Evolutionary conservation across 805 yeast species (phyloP).

Genomic region (Nakazawaea molendinolei): DNA sequence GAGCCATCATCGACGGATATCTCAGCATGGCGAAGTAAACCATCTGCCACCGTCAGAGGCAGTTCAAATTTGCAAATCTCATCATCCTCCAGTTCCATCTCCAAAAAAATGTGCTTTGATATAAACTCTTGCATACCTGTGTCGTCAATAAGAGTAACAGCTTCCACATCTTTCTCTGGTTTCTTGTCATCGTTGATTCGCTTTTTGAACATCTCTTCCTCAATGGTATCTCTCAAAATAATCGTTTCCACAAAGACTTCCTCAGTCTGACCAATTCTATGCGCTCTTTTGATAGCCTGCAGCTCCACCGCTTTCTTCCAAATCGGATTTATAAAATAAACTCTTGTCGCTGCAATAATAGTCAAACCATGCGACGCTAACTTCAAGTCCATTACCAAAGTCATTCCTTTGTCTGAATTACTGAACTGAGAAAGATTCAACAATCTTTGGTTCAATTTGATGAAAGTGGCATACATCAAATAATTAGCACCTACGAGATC

Average conservation of each 20-base stretch:
- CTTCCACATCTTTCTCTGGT: constrained; percentile 9
- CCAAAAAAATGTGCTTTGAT: constrained; percentile 41
- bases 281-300: constrained; percentile 73
- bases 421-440: constrained; percentile 46
- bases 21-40: constrained; percentile 13
- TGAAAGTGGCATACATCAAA: constrained; percentile 57
- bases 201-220: constrained; percentile 55
- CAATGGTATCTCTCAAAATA: constrained; percentile 54
- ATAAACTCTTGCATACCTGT: constrained; percentile 51
- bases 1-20: constrained; percentile 14
- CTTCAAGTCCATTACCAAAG: constrained; percentile 59
- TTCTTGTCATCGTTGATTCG: constrained; percentile 16
- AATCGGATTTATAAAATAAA: constrained; percentile 65
- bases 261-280: constrained; percentile 63
- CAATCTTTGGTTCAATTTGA: constrained; percentile 43
- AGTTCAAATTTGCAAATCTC: constrained; percentile 34
- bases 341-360: constrained; percentile 60
- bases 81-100: constrained; percentile 18
- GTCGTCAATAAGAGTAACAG: constrained; percentile 47
- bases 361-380: constrained; percentile 67
- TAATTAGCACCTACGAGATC: constrained; percentile 57
- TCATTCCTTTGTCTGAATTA: constrained; percentile 37
- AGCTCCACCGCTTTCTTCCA: constrained; percentile 69
- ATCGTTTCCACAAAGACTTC: constrained; percentile 66
- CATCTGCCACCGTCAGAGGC: constrained; percentile 13